Conservation (phyloP, 1,284 basidiomycete genomes). For the Puccinia novopanici region DNA sequence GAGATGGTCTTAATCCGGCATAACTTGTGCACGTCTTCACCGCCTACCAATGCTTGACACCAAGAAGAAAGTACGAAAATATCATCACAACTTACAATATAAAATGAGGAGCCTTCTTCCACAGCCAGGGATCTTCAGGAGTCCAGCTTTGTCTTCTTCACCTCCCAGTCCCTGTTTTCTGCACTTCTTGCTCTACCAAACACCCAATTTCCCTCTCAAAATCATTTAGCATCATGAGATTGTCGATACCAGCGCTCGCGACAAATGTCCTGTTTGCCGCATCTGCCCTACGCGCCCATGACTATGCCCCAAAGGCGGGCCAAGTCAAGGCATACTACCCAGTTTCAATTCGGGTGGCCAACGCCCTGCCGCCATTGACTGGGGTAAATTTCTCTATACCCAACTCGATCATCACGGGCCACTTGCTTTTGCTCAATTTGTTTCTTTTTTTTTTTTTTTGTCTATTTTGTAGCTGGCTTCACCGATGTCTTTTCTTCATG, state of each 20-base stretch:
- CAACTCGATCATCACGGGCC: background rate
- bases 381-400: slow-evolving; percentile 8
- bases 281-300: background rate
- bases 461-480: slow-evolving; percentile 23
- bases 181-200: too few relatives aligned
- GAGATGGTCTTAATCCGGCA: too few relatives aligned
- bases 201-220: too few relatives aligned
- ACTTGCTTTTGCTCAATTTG: too few relatives aligned
- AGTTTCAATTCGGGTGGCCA: slow-evolving; percentile 11
- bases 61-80: too few relatives aligned
- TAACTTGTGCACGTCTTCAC: too few relatives aligned
- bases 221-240: background rate
- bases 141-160: too few relatives aligned
- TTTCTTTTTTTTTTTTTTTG: background rate
- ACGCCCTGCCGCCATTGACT: slow-evolving; percentile 18
- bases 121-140: too few relatives aligned
- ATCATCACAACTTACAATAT: too few relatives aligned
- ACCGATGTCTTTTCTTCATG: slow-evolving; percentile 40
- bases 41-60: too few relatives aligned
- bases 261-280: background rate
- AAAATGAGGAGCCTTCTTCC: too few relatives aligned
- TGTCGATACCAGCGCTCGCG: background rate
- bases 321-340: slow-evolving; percentile 46
- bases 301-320: background rate
- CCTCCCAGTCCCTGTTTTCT: too few relatives aligned